These are phyloP conservation scores for Helicostylum pulchrum DNA, from an alignment of 192 early-diverging fungal species.

Conservation along the genomic window DNA sequence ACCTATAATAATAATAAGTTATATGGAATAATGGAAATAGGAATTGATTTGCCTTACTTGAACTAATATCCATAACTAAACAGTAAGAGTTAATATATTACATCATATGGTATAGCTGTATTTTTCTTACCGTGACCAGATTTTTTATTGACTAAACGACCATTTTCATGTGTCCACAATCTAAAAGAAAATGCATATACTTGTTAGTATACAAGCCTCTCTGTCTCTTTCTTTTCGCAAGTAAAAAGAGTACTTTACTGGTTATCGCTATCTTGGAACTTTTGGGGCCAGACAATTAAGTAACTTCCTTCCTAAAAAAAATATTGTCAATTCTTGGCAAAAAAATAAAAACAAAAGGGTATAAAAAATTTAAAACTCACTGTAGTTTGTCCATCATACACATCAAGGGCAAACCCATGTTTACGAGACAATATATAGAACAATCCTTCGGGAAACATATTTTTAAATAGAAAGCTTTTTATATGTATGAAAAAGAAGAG, in stretches of 20 bases:
- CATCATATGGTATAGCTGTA: neutral
- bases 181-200: neutral
- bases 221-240: neutral
- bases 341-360: neutral
- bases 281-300: conserved; percentile 39
- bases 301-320: conserved; percentile 24
- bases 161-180: conserved; percentile 32
- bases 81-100: neutral
- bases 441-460: conserved; percentile 15
- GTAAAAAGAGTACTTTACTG: conserved; percentile 21
- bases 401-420: conserved; percentile 34
- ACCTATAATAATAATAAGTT: conserved; percentile 12
- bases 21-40: neutral
- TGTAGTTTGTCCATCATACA: conserved; percentile 33
- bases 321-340: neutral
- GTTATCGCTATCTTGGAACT: conserved; percentile 39
- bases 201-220: no score
- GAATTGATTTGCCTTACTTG: conserved; percentile 11
- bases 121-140: conserved; percentile 33
- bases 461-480: neutral
- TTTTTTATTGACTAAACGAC: conserved; percentile 33
- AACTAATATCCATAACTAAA: conserved; percentile 29
- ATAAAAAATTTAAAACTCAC: conserved; percentile 16
- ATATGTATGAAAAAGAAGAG: neutral
- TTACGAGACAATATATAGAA: conserved; percentile 40